Evolutionary conservation across 768 basidiomycete genomes (phyloP).

Genomic region (Suillus subalutaceus): DNA sequence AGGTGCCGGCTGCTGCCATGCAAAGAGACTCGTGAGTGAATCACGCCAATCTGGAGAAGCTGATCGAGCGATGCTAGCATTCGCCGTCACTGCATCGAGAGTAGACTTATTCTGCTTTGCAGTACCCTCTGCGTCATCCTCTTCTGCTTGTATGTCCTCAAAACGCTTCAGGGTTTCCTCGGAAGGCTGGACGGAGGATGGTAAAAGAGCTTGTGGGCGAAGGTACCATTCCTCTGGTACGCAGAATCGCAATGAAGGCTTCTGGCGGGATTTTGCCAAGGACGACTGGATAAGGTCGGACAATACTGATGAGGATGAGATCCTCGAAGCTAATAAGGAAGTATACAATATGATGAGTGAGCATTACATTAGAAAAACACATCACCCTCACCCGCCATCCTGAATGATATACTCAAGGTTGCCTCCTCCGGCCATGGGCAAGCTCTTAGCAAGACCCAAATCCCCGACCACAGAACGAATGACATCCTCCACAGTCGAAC

Average conservation of each 20-base stretch:
- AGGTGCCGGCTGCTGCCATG: conserved; percentile 55
- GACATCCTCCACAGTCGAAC: conserved; percentile 56
- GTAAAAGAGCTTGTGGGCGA: conserved; percentile 59
- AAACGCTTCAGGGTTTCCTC: conserved; percentile 53
- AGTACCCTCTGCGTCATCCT: conserved; percentile 59
- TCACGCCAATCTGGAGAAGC: conserved; percentile 52
- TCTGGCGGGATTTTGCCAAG: conserved; percentile 44
- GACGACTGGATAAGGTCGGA: conserved; percentile 47
- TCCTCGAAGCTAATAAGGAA: conserved; percentile 43
- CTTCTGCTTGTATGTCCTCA: conserved; percentile 43
- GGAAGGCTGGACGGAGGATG: conserved; percentile 56
- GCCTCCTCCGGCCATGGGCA: conserved; percentile 71
- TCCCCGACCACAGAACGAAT: conserved; percentile 57
- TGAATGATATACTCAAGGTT: conserved; percentile 75
- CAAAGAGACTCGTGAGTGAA: conserved; percentile 66
- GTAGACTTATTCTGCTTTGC: conserved; percentile 51
- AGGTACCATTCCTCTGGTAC: conserved; percentile 84
- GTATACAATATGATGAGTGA: conserved; percentile 10
- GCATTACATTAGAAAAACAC: conserved; percentile 36
- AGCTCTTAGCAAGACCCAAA: conserved; percentile 66
- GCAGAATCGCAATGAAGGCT: conserved; percentile 59
- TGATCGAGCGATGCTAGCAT: conserved; percentile 21
- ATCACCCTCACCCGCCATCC: conserved; percentile 38
- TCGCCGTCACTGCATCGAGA: conserved; percentile 26
- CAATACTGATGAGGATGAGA: conserved; percentile 46